Conservation (phyloP, 2,329 filamentous ascomycete genomes). For the Monosporascus sp. region DNA sequence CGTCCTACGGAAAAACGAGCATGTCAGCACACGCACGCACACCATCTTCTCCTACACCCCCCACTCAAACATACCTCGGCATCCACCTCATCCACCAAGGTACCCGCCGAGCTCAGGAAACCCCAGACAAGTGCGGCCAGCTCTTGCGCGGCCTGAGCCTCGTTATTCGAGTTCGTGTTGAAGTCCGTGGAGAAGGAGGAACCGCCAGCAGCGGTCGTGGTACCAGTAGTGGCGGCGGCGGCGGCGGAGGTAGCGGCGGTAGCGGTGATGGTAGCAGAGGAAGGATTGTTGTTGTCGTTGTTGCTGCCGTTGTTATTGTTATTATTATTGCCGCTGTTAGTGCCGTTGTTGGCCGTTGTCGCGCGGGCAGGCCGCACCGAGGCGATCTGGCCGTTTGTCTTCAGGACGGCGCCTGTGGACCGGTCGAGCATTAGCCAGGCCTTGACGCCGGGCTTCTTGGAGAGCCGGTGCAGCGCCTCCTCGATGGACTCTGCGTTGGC, state of each 20-base stretch:
- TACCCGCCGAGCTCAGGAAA: conserved; percentile 65
- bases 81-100: conserved; percentile 67
- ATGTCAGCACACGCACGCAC: not conserved
- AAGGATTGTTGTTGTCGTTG: conserved; percentile 25
- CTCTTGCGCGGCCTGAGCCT: conserved; percentile 61
- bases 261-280: conserved; percentile 7
- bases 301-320: conserved; percentile 12
- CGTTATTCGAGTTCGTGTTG: conserved; percentile 35
- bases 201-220: conserved; percentile 23
- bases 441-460: conserved; percentile 74
- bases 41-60: too few species aligned
- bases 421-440: conserved; percentile 73
- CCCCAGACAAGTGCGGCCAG: conserved; percentile 72
- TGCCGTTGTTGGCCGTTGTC: conserved; percentile 12
- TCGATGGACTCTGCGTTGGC: conserved; percentile 57
- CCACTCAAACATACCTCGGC: conserved; percentile 47
- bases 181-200: conserved; percentile 44
- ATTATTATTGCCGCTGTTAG: not conserved
- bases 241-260: not conserved
- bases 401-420: conserved; percentile 66
- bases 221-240: conserved; percentile 21
- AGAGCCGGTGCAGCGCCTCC: conserved; percentile 62
- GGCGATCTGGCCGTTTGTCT: conserved; percentile 65
- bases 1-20: conserved; percentile 47
- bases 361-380: conserved; percentile 45